These are phyloP conservation scores for Solidago caesia DNA, from an alignment of 129 eudicot species.

Conservation along the genomic window DNA sequence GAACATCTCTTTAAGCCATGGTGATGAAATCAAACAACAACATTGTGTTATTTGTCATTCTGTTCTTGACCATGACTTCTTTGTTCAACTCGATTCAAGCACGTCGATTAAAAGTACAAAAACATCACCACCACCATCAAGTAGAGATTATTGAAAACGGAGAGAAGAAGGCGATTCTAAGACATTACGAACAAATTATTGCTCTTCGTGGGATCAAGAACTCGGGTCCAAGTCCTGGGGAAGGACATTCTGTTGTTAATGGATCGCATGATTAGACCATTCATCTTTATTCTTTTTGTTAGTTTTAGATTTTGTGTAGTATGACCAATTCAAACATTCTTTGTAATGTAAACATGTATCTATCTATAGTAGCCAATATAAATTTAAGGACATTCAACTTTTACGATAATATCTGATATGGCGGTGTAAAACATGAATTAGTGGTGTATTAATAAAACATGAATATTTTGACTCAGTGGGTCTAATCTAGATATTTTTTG, in stretches of 20 bases:
- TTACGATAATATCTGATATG: background rate
- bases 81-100: conserved; percentile 26
- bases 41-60: conserved; percentile 22
- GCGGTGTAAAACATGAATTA: no score
- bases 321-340: conserved; percentile 11
- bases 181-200: conserved; percentile 30
- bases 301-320: background rate
- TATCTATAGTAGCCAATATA: background rate
- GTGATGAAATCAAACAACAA: conserved; percentile 19
- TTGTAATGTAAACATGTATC: conserved; percentile 23
- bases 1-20: conserved; percentile 32
- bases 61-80: conserved; percentile 36
- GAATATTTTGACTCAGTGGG: no score
- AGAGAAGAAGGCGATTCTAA: conserved; percentile 1
- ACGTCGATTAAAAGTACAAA: conserved; percentile 23
- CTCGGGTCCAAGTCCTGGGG: conserved; percentile 74
- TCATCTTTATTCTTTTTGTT: conserved; percentile 12
- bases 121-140: conserved; percentile 24
- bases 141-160: background rate
- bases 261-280: conserved; percentile 28
- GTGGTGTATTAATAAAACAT: no score
- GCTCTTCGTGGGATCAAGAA: conserved; percentile 45
- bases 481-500: no score
- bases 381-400: background rate
- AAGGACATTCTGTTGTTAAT: conserved; percentile 40